Evolutionary conservation across 495 filamentous ascomycete species (phyloP), one percentile per base, ranked within the genome.

Genomic region (Halenospora varia): DNA sequence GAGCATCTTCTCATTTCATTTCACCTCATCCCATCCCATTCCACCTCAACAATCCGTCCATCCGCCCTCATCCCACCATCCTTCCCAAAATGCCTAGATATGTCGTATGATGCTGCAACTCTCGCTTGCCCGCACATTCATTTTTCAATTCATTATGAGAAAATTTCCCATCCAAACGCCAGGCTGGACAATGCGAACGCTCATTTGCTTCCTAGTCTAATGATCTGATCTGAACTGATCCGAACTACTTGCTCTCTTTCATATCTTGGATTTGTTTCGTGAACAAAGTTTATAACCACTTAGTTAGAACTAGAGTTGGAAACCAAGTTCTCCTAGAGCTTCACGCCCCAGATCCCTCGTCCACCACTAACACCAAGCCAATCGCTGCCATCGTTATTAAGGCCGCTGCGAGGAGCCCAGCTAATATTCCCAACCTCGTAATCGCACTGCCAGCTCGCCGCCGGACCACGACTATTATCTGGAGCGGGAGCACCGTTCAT

Each of bases 311-410:
- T n/a, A 40, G 35, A 40, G n/a, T n/a, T 9, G 9, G 35, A 9
- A 40, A 40, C 35, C 9, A n/a, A 40, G 15, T 26, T 11, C 58
- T 45, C 41, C 81, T 69, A 89, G 63, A 89, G 63, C 49, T 85
- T 85, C 23, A 95, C 88, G 3, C 93, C 92, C 89, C 91, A 97
- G 17, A 97, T 80, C 0, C 93, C 94, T 54, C 92, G 79, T 22
- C 94, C 94, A 26, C 90, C 95, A 66, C 87, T 88, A 3, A 98
- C 90, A 20, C 94, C 95, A 17, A 98, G 73, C 94, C 94, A 98
- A 58, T 98, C 94, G 13, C 89, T 87, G 3, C 85, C 85, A 49
- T 90, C 88, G n/a, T 80, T 76, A 47, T 80, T 87, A 62, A 86
- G 72, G 13, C 75, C 79, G 58, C 89, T 86, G 50, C 88, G 88